A percentile compares a stretch with the other conserved stretches of the same genome.
Conservation (phyloP, 2,329 filamentous ascomycete genomes). For the Fusarium sp. region DNA sequence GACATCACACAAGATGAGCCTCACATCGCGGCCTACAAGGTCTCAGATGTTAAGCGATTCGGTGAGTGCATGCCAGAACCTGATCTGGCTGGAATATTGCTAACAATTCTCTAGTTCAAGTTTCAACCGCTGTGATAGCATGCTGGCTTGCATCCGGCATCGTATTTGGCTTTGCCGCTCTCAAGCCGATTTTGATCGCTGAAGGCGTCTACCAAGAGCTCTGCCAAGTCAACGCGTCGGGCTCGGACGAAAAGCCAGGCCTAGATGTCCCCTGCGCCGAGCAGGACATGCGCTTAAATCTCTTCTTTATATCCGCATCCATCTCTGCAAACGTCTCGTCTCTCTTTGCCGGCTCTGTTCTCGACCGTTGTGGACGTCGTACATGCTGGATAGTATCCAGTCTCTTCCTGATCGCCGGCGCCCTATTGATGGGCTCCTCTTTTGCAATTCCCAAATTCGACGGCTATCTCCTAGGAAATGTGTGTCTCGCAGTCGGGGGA, state of each 20-base stretch:
- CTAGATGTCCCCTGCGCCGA: slow-evolving; percentile 58
- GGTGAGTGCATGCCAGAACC: slow-evolving; percentile 26
- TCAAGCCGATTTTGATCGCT: slow-evolving; percentile 82
- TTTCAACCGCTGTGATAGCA: slow-evolving; percentile 75
- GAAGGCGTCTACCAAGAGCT: slow-evolving; percentile 77
- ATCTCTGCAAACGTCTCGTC: slow-evolving; percentile 89
- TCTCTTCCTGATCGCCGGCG: slow-evolving; percentile 73
- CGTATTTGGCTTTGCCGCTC: slow-evolving; percentile 84
- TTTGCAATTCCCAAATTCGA: slow-evolving; percentile 72
- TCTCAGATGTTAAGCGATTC: slow-evolving; percentile 43
- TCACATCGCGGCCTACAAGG: slow-evolving; percentile 47
- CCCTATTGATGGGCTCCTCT: slow-evolving; percentile 79
- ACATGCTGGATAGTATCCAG: slow-evolving; percentile 80
- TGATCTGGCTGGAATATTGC: not conserved
- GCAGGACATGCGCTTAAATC: slow-evolving; percentile 72
- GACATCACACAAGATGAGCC: slow-evolving; percentile 43
- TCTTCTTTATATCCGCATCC: slow-evolving; percentile 91
- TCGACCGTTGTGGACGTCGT: slow-evolving; percentile 84
- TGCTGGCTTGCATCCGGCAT: slow-evolving; percentile 82
- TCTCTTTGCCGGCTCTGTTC: slow-evolving; percentile 83
- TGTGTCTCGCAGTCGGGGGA: slow-evolving; percentile 80
- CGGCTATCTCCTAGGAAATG: slow-evolving; percentile 77
- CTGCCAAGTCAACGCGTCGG: slow-evolving; percentile 57
- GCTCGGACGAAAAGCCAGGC: slow-evolving; percentile 43
- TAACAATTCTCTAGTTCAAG: slow-evolving; percentile 66